Evolutionary conservation across 2,329 filamentous ascomycete genomes (phyloP).

Genomic region (Parastagonospora nodorum): DNA sequence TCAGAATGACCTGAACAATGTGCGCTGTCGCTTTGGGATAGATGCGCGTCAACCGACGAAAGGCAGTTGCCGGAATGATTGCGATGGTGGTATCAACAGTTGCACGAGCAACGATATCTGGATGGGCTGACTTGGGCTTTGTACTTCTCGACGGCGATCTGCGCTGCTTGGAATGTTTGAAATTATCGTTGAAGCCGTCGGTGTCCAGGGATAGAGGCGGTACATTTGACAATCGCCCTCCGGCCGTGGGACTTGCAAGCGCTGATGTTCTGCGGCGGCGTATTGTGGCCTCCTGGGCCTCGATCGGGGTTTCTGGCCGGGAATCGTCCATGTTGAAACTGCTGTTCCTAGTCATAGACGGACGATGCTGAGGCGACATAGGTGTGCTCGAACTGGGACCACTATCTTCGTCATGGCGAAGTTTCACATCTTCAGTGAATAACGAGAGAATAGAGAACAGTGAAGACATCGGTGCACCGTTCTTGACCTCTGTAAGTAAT

Average conservation of each 20-base stretch:
- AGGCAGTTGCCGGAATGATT: slow-evolving; percentile 95
- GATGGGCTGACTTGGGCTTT: slow-evolving; percentile 78
- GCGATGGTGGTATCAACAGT: slow-evolving; percentile 97
- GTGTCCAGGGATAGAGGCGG: slow-evolving; percentile 75
- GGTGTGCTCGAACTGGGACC: slow-evolving; percentile 48
- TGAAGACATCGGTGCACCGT: slow-evolving; percentile 97
- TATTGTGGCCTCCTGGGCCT: slow-evolving; percentile 21
- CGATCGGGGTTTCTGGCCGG: slow-evolving; percentile 35
- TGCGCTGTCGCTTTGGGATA: slow-evolving; percentile 97
- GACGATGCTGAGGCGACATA: slow-evolving; percentile 30
- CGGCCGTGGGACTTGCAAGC: slow-evolving; percentile 42
- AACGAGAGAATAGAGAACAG: slow-evolving; percentile 95
- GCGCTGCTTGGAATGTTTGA: slow-evolving; percentile 20
- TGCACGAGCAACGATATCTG: slow-evolving; percentile 94
- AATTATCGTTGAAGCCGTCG: slow-evolving; percentile 29
- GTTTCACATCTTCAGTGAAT: slow-evolving; percentile 91
- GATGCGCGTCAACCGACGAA: slow-evolving; percentile 86
- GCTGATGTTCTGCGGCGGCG: slow-evolving; percentile 36
- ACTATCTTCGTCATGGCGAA: slow-evolving; percentile 72
- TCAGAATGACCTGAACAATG: slow-evolving; percentile 96
- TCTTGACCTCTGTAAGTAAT: slow-evolving; percentile 93
- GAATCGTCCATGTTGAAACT: slow-evolving; percentile 42
- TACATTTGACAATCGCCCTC: slow-evolving; percentile 59
- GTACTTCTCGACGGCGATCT: slow-evolving; percentile 38
- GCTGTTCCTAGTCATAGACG: slow-evolving; percentile 31